Evolutionary conservation across 2,329 filamentous ascomycete genomes (phyloP).

Genomic region (Aschersonia sp.): DNA sequence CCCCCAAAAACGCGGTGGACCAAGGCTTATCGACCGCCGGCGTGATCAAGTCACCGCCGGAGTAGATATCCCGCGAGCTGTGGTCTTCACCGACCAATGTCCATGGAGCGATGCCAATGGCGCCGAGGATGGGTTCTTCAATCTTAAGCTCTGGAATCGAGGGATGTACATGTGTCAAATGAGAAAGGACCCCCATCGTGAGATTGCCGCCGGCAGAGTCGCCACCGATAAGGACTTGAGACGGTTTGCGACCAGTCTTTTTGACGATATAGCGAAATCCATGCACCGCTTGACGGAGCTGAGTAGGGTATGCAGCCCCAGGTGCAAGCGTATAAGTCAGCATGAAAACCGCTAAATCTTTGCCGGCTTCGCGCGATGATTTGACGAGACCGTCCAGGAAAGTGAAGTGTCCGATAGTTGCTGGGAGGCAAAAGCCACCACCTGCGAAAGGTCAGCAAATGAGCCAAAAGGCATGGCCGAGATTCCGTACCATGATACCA

Average conservation of each 20-base stretch:
- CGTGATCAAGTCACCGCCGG: constrained; percentile 8
- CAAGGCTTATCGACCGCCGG: constrained; percentile 5
- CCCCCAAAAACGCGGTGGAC: constrained; percentile 6
- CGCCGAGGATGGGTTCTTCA: constrained; percentile 6
- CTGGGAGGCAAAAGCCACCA: constrained; percentile 10
- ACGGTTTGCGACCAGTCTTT: constrained; percentile 3
- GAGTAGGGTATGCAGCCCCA: constrained; percentile 8
- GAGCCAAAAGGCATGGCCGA: too few relatives aligned
- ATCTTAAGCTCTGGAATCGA: constrained; percentile 7
- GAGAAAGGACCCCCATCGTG: constrained; percentile 9
- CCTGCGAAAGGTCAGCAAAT: constrained; percentile 2
- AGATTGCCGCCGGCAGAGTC: constrained; percentile 11
- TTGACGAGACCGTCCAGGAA: constrained; percentile 6
- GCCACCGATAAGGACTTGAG: constrained; percentile 8
- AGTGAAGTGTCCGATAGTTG: constrained; percentile 8
- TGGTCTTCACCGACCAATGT: constrained; percentile 6
- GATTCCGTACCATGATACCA: constrained; percentile 10
- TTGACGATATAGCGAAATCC: constrained; percentile 8
- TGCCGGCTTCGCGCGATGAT: constrained; percentile 3
- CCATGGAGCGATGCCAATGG: constrained; percentile 7
- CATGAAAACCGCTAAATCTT: constrained; percentile 8
- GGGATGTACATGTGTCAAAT: constrained; percentile 8
- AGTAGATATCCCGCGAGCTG: constrained; percentile 4
- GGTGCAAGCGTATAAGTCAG: constrained; percentile 9
- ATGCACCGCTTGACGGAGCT: constrained; percentile 8